Base-by-base conservation (phyloP, 306 rosid species). In the Leucaena leucocephala region DNA sequence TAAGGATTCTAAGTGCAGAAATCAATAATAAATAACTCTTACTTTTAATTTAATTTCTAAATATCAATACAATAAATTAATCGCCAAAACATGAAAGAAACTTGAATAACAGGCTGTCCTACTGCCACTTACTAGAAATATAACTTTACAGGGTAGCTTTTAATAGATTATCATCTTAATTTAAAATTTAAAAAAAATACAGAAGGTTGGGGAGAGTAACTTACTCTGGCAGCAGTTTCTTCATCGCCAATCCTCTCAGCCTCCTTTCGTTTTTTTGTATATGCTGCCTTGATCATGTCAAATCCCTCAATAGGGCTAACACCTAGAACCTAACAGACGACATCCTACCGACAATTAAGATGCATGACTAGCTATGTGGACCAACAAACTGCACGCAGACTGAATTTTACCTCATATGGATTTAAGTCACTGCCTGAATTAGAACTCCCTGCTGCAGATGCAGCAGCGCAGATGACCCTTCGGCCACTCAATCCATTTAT, bases 361-460 rank as follows among this genome's bases (percentile, higher is more conserved):
- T 66, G 34, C 21, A 71, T 52, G 1, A 50, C 78, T 42, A 75
- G 55, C 21, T 36, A 75, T 22, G 12, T 27, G 65, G 65, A 59
- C 35, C 33, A 3, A n/a, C 40, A 71, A 72, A 40, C 16, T 33
- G 27, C 39, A 15, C 6, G 62, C 17, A 66, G 39, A 58, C 48
- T 2, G 42, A 19, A 16, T 35, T 64, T 57, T 35, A 94, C 98
- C 97, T 95, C 94, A 64, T 91, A 93, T 7, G 98, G 99, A 73
- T 91, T 91, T 4, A 86, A 64, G 77, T 88, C 93, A 46, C 89
- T 82, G 77, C 83, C 91, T 38, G 97, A 80, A 85, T 82, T 92
- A 73, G 99, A 87, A 86, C 93, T 93, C 83, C 98, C 99, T 38
- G 98, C 97, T 0, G 98, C 92, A 82, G 97, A 90, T 3, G 97